Evolutionary conservation across 768 basidiomycete genomes (phyloP).

Genomic region (Naganishia vaughanmartiniae): DNA sequence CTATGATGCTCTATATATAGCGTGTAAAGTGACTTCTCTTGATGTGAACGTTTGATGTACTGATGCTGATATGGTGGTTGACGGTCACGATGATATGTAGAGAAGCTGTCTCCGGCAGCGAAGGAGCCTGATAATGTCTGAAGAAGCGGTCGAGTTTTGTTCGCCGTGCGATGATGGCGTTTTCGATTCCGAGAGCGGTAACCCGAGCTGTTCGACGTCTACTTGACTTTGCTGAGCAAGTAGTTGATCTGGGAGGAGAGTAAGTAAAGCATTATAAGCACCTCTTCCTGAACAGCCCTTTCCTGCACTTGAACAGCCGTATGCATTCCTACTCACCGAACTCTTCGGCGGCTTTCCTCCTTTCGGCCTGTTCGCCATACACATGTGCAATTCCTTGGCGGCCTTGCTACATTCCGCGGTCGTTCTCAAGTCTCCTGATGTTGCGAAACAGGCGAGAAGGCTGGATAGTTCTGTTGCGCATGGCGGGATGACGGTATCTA

Average conservation of each 20-base stretch:
- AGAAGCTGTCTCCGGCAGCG: no score
- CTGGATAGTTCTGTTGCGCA: constrained; percentile 47
- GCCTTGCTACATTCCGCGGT: constrained; percentile 41
- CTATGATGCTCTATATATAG: not conserved
- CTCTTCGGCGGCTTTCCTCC: constrained; percentile 34
- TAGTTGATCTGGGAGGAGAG: constrained; percentile 38
- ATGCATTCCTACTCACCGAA: constrained; percentile 38
- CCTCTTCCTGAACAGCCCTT: not conserved
- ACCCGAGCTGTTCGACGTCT: not conserved
- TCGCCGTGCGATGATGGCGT: not conserved
- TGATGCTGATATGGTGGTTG: not conserved
- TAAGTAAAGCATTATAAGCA: no score
- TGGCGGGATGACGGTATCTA: constrained; percentile 38
- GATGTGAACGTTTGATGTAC: not conserved
- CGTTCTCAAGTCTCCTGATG: constrained; percentile 43
- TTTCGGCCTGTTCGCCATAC: constrained; percentile 42
- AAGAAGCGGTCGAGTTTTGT: not conserved
- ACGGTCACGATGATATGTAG: not conserved
- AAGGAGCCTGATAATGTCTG: not conserved
- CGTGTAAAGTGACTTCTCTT: not conserved
- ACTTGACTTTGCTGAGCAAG: constrained; percentile 38
- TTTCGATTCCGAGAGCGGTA: not conserved
- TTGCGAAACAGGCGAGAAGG: constrained; percentile 50
- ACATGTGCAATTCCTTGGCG: constrained; percentile 45
- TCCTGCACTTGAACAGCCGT: not conserved